Base-by-base conservation (phyloP, 257 asterid species). In the Salvia splendens region DNA sequence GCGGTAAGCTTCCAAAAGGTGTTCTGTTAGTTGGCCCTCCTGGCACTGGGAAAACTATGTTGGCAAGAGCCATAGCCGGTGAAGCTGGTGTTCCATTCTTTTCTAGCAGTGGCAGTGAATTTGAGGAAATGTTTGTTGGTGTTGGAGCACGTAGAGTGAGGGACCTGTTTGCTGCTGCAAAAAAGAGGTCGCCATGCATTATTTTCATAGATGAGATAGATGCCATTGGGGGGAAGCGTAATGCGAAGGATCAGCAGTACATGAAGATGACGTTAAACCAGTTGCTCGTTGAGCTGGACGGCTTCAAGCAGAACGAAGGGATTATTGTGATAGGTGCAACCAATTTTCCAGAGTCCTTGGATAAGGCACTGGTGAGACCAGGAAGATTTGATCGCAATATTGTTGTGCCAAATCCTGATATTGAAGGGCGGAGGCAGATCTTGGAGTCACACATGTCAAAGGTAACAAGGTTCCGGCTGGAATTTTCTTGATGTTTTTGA, bases 51-150 rank as follows among this genome's bases (percentile, higher is more conserved):
- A 93, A 93, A 86, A 93, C 97, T 24, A 93, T 93, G 99, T 72
- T 93, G 78, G 99, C 99, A 73, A 87, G 97, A 78, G 97, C 99
- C 35, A 90, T 93, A 74, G 96, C 98, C 15, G 98, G 98, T 69
- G 98, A 93, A 84, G 98, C 98, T 59, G 87, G 97, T 12, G 99
- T 93, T 57, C 99, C 99, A 1, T 93, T 93, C 64, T 93, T 88
- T 65, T 90, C 96, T 28, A 88, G 97, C 84, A 93, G 98, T 64
- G 98, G 98, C 52, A 93, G 97, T 84, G 97, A 93, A 69, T 93
- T 93, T 61, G 98, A 93, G 70, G 98, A 93, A 77, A 88, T 90
- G 98, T 89, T 87, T 84, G 97, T 93, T 48, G 98, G 98, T 73
- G 98, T 93, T 53, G 98, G 98, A 47, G 97, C 98, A 58, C 90